Conservation (phyloP, 2,329 filamentous ascomycete species). For the Paramyrothecium sp. region DNA sequence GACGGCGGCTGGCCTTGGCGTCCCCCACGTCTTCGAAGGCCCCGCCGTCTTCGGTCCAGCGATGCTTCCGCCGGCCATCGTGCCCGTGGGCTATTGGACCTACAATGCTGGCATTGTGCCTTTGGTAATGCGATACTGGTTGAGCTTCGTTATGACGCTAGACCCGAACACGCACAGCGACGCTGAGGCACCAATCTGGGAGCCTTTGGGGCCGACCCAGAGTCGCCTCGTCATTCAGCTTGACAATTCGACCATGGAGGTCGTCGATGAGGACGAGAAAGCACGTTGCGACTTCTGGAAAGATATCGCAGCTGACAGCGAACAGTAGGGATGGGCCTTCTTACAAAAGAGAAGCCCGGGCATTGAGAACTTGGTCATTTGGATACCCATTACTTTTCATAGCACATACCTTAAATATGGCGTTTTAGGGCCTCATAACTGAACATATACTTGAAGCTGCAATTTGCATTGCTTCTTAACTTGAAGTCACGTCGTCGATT, state of each 20-base stretch:
- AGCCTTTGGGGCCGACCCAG: conserved; percentile 30
- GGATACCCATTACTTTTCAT: conserved; percentile 12
- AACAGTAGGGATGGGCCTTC: conserved; percentile 14
- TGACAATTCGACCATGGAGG: conserved; percentile 37
- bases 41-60: conserved; percentile 48
- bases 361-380: conserved; percentile 2
- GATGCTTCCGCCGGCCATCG: conserved; percentile 13
- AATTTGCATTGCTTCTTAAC: no score
- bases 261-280: conserved; percentile 27
- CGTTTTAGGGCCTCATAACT: no score
- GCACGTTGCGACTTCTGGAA: conserved; percentile 41
- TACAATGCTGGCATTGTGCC: conserved; percentile 44
- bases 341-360: not conserved
- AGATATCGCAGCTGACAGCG: conserved; percentile 26
- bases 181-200: conserved; percentile 38
- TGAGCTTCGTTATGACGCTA: conserved; percentile 44
- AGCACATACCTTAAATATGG: not conserved
- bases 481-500: no score
- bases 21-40: conserved; percentile 46
- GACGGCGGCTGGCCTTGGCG: conserved; percentile 37
- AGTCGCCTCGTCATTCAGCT: conserved; percentile 37
- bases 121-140: conserved; percentile 47
- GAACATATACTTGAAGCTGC: no score
- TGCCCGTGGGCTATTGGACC: conserved; percentile 34
- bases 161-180: conserved; percentile 40